Base-by-base conservation (phyloP, 352 stramenopile species). In the Plasmopara halstedii region DNA sequence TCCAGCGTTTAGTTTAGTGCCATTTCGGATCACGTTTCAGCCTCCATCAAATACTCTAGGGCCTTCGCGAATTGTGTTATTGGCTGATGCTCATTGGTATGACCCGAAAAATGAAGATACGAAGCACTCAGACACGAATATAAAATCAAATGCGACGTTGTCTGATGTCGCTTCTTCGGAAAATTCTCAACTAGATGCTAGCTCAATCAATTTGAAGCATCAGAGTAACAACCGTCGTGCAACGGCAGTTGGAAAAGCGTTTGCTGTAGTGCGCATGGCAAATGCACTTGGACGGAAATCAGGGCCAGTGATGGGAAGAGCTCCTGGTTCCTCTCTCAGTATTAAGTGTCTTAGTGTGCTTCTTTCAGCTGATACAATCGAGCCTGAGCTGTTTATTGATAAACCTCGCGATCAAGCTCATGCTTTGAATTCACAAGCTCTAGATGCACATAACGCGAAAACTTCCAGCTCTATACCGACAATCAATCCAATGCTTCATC, bases 21-120 rank as follows among this genome's bases (percentile, higher is more conserved):
- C 63, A 1, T 83, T 88, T 52, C 63, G 64, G 4, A 51, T 91
- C 25, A 85, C 73, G 8, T 85, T 79, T 36, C 42, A 62, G 0
- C 62, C 75, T 1, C 38, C 61, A 0, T 46, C 35, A 18, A 38
- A 56, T 5, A 18, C 47, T 13, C 20, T 62, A 4, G 40, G 33
- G 8, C 47, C 58, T 0, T 42, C 62, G 3, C 63, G 79, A 20
- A 53, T 58, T 13, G 43, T 88, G 37, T 31, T 91, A n/a, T 29
- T 91, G 10, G 79, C 64, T 0, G 72, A 91, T 33, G 76, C 70
- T 2, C 53, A 79, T 23, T 91, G 76, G 79, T 67, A 71, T 22
- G 65, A 75, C n/a, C 33, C 40, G 4, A 46, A 42, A 10, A 6
- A 19, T 6, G 39, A 64, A n/a, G 61, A 52, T 15, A 33, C 33